Evolutionary conservation across 495 filamentous ascomycete genomes (phyloP), one percentile per base, ranked within the genome.

Genomic region (Echria macrotheca): DNA sequence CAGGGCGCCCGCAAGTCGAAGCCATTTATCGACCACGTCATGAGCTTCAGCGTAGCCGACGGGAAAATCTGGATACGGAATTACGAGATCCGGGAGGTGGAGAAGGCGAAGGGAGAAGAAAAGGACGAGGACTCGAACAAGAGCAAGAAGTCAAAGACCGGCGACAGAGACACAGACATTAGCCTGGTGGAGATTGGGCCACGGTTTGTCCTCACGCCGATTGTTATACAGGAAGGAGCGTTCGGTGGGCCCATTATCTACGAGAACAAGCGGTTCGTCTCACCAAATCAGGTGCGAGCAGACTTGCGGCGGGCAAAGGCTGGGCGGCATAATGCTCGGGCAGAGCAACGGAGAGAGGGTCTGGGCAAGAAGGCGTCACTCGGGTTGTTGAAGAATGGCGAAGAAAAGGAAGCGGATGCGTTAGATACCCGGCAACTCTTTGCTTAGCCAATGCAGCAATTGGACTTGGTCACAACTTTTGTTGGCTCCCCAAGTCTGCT

Each of bases 201-300:
- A 4, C 78, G 93, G 40, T 95, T 97, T 60, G 91, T 97, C 17
- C 71, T 97, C 42, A 96, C 91, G 38, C 93, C 94, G 2, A 97
- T 97, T 51, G 81, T 97, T 37, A 96, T 99, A 54, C 79, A 95
- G 45, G 93, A 99, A 66, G 87, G 86, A 23, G 89, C 85, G 52
- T 99, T 99, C 57, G 93, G 93, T 44, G 93, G 93, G 0, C 94
- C 94, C 1, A 87, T 97, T 47, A 91, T 98, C 54, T 97, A 95
- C 71, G 90, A 97, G 78, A 98, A 98, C 68, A 95, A 93, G 76
- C 87, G 96, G 60, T 98, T 96, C 60, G 88, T 98, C 44, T 89
- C 84, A 57, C 94, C 93, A 24, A 98, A 98, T 73, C 89, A 95
- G 68, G 81, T 98, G 52, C 78, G 93, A 47, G 69, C 86, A 17